Percentiles rank a stretch among this genome's conserved stretches.
phyloP scores from a whole-genome alignment of 2,329 filamentous ascomycete genomes.

The Cordyceps tenuipes region DNA sequence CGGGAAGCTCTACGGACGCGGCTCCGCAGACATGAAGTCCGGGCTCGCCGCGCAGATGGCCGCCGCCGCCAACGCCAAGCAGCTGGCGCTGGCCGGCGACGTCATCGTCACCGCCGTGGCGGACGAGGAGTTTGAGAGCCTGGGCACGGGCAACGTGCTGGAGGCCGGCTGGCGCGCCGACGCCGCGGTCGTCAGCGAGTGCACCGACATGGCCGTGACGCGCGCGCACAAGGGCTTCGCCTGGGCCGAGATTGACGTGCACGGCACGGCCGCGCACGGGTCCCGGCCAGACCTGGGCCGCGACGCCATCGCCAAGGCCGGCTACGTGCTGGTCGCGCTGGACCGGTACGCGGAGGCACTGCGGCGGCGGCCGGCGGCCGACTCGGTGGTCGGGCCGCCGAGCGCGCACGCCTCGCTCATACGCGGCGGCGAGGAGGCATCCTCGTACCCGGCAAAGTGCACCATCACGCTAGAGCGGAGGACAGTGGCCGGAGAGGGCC shows the following conservation, averaged over 20 bases:
- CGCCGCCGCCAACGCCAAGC: conserved; percentile 30
- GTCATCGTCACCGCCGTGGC: conserved; percentile 45
- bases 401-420: conserved; percentile 41
- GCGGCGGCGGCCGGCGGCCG: conserved; percentile 17
- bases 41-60: conserved; percentile 40
- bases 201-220: conserved; percentile 34
- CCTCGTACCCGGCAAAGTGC: conserved; percentile 43
- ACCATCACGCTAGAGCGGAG: conserved; percentile 40
- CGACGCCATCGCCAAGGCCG: conserved; percentile 41
- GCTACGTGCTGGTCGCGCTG: conserved; percentile 37
- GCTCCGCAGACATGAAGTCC: conserved; percentile 43
- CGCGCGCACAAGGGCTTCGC: conserved; percentile 44
- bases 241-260: conserved; percentile 34
- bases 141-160: conserved; percentile 42
- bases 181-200: conserved; percentile 41
- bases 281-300: conserved; percentile 35
- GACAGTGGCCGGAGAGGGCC: conserved; percentile 36
- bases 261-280: conserved; percentile 34
- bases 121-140: conserved; percentile 43
- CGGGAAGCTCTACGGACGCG: conserved; percentile 36
- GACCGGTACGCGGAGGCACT: conserved; percentile 33
- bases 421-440: conserved; percentile 41
- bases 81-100: conserved; percentile 34
- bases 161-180: conserved; percentile 45
- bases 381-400: conserved; percentile 27